These are phyloP conservation scores for Physaria fendleri DNA, from an alignment of 345 rosid species.

Conservation along the genomic window DNA sequence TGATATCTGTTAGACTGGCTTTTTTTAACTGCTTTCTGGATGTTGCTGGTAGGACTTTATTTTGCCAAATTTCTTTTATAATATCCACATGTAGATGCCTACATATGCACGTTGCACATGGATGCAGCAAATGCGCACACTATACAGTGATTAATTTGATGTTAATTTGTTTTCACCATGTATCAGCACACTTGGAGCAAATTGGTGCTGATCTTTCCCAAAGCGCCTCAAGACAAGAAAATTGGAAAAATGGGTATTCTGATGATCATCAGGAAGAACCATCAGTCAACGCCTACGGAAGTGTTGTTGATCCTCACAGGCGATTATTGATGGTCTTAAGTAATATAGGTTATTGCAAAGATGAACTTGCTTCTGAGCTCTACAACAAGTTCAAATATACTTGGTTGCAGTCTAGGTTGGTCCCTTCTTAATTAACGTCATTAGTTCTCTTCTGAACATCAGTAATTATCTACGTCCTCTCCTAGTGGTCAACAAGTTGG, in stretches of 20 bases:
- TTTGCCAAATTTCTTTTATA: not conserved
- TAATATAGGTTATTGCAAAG: constrained; percentile 96
- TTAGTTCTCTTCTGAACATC: constrained; percentile 8
- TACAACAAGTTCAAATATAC: constrained; percentile 69
- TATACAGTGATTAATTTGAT: not conserved
- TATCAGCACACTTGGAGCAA: constrained; percentile 32
- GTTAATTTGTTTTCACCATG: constrained; percentile 26
- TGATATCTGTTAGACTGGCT: constrained; percentile 84
- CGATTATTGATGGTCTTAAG: constrained; percentile 78
- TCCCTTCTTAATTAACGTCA: constrained; percentile 9
- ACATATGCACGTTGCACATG: not conserved
- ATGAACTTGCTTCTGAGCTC: constrained; percentile 73
- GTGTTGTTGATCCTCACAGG: constrained; percentile 66
- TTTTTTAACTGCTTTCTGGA: constrained; percentile 92
- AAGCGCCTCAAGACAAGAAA: constrained; percentile 38
- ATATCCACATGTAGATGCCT: not conserved
- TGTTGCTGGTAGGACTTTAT: constrained; percentile 78
- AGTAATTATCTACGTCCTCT: not conserved
- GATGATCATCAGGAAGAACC: constrained; percentile 38
- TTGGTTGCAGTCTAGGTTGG: constrained; percentile 72
- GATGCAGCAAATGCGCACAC: not conserved
- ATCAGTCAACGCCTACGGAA: constrained; percentile 51
- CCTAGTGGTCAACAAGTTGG: not conserved
- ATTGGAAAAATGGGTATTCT: constrained; percentile 59
- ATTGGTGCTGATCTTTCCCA: constrained; percentile 29